Conservation (phyloP, 768 basidiomycete genomes). For the Termitomyces sp. region DNA sequence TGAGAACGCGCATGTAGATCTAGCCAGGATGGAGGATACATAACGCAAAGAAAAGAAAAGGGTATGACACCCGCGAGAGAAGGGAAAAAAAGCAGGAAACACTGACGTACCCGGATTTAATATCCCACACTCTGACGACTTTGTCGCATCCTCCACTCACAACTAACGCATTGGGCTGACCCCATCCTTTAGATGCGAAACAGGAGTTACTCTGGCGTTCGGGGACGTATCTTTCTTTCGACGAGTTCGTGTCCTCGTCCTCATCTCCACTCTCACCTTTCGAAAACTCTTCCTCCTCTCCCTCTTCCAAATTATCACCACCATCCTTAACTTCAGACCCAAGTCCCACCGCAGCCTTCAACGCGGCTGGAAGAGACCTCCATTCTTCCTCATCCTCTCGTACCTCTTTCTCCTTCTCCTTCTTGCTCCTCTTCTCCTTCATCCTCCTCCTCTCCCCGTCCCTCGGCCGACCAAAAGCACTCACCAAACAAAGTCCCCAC, state of each 20-base stretch:
- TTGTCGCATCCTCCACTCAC: conserved; percentile 95
- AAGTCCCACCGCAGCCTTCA: conserved; percentile 50
- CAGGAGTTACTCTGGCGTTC: conserved; percentile 48
- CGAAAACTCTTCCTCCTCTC: too few species aligned
- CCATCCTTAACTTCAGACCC: conserved; percentile 6
- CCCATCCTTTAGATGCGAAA: conserved; percentile 83
- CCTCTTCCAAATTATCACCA: not conserved
- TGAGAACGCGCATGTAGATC: too few species aligned
- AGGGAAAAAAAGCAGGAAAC: not conserved
- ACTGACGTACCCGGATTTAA: conserved; percentile 76
- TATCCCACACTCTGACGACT: conserved; percentile 89
- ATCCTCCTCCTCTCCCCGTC: not conserved
- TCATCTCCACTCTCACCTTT: conserved; percentile 4
- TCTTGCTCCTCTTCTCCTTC: not conserved
- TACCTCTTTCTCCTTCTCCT: not conserved
- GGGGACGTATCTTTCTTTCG: conserved; percentile 12
- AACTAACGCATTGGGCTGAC: conserved; percentile 76
- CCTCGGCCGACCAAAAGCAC: not conserved
- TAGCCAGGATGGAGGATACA: too few species aligned
- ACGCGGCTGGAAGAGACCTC: conserved; percentile 30
- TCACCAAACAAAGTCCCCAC: conserved; percentile 12
- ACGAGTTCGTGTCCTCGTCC: not conserved
- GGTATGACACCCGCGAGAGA: too few species aligned
- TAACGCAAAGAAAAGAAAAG: too few species aligned
- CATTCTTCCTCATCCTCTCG: conserved; percentile 14